phyloP scores from a whole-genome alignment of 768 basidiomycete genomes.

The Amanita thiersii region DNA sequence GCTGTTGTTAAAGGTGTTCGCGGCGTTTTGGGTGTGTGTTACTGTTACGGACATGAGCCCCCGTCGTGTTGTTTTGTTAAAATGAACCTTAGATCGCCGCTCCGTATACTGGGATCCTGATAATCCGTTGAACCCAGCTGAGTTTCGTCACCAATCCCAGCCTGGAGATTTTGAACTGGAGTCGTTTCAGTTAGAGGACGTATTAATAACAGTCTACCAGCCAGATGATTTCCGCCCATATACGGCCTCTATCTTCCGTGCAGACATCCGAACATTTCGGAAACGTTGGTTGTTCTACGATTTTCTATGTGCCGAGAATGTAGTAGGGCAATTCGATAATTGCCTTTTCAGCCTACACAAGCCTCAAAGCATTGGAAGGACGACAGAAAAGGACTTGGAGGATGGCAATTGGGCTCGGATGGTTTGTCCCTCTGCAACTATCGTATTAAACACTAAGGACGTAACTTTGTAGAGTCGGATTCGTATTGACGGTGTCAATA shows the following conservation, averaged over 20 bases:
- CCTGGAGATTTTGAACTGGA: conserved; percentile 92
- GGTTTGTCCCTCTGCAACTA: no score
- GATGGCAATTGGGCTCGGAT: conserved; percentile 84
- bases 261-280: conserved; percentile 73
- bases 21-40: conserved; percentile 75
- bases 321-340: conserved; percentile 97
- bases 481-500: conserved; percentile 92
- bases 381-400: conserved; percentile 76
- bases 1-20: conserved; percentile 92
- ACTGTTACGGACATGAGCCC: background rate
- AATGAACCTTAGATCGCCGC: conserved; percentile 61
- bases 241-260: conserved; percentile 89
- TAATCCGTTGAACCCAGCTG: conserved; percentile 70
- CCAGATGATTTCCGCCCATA: conserved; percentile 89
- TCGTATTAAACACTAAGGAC: background rate
- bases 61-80: background rate
- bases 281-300: conserved; percentile 97
- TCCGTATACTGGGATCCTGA: conserved; percentile 82
- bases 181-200: conserved; percentile 83
- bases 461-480: conserved; percentile 65
- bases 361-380: conserved; percentile 91
- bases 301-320: conserved; percentile 86
- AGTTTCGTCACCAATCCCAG: conserved; percentile 64
- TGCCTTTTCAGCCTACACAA: conserved; percentile 94
- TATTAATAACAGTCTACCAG: conserved; percentile 91